These are phyloP conservation scores for Phoma sp. DNA, from an alignment of 2,329 filamentous ascomycete species.

Conservation along the genomic window DNA sequence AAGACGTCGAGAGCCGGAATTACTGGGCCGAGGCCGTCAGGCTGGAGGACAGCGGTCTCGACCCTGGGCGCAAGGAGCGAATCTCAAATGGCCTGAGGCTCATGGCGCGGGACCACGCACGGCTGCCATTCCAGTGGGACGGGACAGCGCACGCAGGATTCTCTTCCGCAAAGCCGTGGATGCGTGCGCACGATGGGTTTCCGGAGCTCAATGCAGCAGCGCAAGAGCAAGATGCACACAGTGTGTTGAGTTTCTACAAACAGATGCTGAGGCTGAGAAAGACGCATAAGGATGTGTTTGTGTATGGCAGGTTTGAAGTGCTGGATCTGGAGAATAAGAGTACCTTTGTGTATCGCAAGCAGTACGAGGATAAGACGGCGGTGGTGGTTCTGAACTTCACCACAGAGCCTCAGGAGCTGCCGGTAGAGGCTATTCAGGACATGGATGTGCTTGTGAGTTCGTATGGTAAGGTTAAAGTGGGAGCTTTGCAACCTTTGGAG, in stretches of 20 bases:
- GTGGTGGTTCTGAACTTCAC: slow-evolving; percentile 51
- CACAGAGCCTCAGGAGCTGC: slow-evolving; percentile 21
- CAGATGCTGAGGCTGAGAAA: slow-evolving; percentile 66
- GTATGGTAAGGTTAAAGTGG: slow-evolving; percentile 29
- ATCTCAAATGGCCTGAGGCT: slow-evolving; percentile 59
- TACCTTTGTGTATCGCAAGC: slow-evolving; percentile 58
- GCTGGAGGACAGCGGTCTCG: slow-evolving; percentile 26
- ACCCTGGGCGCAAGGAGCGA: slow-evolving; percentile 38
- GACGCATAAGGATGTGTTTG: slow-evolving; percentile 65
- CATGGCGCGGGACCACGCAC: slow-evolving; percentile 71
- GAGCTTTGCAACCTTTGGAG: slow-evolving; percentile 42
- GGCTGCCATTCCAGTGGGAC: slow-evolving; percentile 76
- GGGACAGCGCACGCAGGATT: slow-evolving; percentile 67
- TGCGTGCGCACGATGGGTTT: slow-evolving; percentile 70
- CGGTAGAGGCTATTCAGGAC: slow-evolving; percentile 5
- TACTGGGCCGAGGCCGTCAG: slow-evolving; percentile 48
- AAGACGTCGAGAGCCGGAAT: slow-evolving; percentile 64
- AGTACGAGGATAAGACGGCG: slow-evolving; percentile 37
- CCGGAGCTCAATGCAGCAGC: slow-evolving; percentile 62
- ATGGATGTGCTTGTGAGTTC: slow-evolving; percentile 55
- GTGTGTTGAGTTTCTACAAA: slow-evolving; percentile 68
- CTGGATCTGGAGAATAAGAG: slow-evolving; percentile 59
- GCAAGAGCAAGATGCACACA: slow-evolving; percentile 57
- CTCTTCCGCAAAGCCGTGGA: slow-evolving; percentile 69
- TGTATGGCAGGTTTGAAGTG: slow-evolving; percentile 69